These are phyloP conservation scores for Fraxinus velutina DNA, from an alignment of 305 asterid genomes.

Conservation along the genomic window DNA sequence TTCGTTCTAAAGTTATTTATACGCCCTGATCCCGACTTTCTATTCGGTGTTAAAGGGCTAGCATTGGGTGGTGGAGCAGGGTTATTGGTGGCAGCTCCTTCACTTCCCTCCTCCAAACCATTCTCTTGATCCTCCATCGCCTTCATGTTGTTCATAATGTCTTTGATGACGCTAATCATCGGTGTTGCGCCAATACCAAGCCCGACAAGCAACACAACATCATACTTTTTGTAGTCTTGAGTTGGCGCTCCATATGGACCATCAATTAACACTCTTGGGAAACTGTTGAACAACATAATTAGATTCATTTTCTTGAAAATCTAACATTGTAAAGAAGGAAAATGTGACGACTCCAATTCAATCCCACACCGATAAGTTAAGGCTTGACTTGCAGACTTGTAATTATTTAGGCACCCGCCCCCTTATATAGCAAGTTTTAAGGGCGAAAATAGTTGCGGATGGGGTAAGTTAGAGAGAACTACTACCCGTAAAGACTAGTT, in stretches of 20 bases:
- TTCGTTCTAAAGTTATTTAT: conserved; percentile 46
- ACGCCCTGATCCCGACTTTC: conserved; percentile 33
- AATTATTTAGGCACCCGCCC: not conserved
- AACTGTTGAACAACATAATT: conserved; percentile 33
- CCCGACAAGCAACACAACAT: conserved; percentile 69
- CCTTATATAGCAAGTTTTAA: not conserved
- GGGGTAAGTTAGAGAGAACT: not conserved
- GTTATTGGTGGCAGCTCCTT: not conserved
- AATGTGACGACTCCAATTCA: not conserved
- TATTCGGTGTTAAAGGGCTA: conserved; percentile 21
- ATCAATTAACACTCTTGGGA: conserved; percentile 66
- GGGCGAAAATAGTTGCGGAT: not conserved
- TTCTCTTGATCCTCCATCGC: conserved; percentile 40
- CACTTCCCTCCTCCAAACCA: conserved; percentile 40
- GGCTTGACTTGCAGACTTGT: not conserved
- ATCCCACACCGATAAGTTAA: not conserved
- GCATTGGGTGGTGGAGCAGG: conserved; percentile 17
- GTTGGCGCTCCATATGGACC: conserved; percentile 93
- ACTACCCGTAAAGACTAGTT: not conserved
- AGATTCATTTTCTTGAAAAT: not conserved
- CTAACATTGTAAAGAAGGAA: not conserved
- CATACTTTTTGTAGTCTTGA: conserved; percentile 78
- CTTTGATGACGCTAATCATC: conserved; percentile 81
- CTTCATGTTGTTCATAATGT: conserved; percentile 69
- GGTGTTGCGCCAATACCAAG: conserved; percentile 86